Percentiles rank a stretch among this genome's conserved stretches.
Evolutionary conservation across 768 basidiomycete species (phyloP).

Genomic region (Termitomyces sp.): DNA sequence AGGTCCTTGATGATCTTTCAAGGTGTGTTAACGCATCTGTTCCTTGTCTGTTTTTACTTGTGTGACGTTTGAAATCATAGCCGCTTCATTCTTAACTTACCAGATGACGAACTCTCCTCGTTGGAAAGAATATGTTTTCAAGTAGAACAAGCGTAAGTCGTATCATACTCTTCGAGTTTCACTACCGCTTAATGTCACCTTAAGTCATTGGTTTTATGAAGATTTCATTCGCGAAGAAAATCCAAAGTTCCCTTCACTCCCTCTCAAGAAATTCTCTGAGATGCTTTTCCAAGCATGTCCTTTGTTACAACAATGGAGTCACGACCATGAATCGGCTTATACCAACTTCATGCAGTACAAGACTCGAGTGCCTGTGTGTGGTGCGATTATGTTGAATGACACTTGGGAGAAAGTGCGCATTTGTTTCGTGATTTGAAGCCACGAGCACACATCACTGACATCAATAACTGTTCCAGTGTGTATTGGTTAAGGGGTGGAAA

Average conservation of each 20-base stretch:
- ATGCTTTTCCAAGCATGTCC: constrained; percentile 87
- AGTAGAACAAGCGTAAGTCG: constrained; percentile 94
- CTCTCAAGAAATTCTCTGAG: constrained; percentile 90
- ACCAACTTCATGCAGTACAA: constrained; percentile 95
- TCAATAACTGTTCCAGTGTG: constrained; percentile 56
- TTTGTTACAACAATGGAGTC: constrained; percentile 75
- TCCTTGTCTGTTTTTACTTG: constrained; percentile 2
- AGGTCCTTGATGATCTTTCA: constrained; percentile 88
- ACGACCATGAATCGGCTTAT: constrained; percentile 84
- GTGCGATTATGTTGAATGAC: constrained; percentile 92
- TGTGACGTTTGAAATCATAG: constrained; percentile 34
- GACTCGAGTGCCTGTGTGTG: constrained; percentile 94
- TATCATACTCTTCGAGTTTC: constrained; percentile 11
- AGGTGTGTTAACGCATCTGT: constrained; percentile 48
- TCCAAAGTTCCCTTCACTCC: constrained; percentile 79
- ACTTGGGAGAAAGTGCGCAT: constrained; percentile 83
- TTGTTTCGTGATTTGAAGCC: neutral
- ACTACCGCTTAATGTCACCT: constrained; percentile 14
- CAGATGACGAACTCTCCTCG: constrained; percentile 86
- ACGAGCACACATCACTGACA: constrained; percentile 7
- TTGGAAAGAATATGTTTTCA: constrained; percentile 97
- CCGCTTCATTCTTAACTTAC: constrained; percentile 95
- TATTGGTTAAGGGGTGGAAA: constrained; percentile 99
- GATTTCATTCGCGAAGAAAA: constrained; percentile 96
- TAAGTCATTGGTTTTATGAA: constrained; percentile 99